A percentile compares a stretch with the other conserved stretches of the same genome.
Evolutionary conservation across 345 rosid species (phyloP).

Genomic region (Brassica juncea): DNA sequence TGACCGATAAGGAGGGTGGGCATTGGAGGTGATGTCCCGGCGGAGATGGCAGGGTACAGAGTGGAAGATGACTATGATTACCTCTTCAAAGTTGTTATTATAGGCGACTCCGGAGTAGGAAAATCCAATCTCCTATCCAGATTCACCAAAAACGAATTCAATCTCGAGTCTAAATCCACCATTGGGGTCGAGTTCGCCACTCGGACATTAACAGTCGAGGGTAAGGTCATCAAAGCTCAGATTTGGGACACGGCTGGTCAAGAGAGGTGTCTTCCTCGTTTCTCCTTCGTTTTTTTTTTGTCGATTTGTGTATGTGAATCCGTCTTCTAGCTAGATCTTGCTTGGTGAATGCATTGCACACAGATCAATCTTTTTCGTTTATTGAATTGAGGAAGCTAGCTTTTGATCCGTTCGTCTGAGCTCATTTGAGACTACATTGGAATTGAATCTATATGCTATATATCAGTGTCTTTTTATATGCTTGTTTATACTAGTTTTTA

Average conservation of each 20-base stretch:
- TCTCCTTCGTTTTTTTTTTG: conserved; percentile 9
- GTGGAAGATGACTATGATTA: conserved; percentile 59
- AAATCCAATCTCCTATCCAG: conserved; percentile 67
- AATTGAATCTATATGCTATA: too few species aligned
- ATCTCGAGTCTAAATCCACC: conserved; percentile 71
- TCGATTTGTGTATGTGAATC: too few species aligned
- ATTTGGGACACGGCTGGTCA: conserved; percentile 88
- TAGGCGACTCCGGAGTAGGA: conserved; percentile 73
- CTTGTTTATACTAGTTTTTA: too few species aligned
- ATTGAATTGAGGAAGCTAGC: too few species aligned
- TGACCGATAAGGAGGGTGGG: too few species aligned
- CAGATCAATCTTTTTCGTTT: too few species aligned
- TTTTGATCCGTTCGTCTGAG: too few species aligned
- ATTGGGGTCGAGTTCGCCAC: conserved; percentile 81
- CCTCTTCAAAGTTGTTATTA: conserved; percentile 67
- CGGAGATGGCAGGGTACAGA: conserved; percentile 50
- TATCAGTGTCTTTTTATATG: too few species aligned
- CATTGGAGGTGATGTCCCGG: too few species aligned
- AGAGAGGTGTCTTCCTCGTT: conserved; percentile 32
- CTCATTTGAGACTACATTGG: too few species aligned
- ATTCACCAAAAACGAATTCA: conserved; percentile 71
- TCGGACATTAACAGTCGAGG: conserved; percentile 56
- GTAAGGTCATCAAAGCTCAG: conserved; percentile 68
- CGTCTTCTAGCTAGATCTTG: conserved; percentile 27
- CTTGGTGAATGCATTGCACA: background rate